phyloP scores from a whole-genome alignment of 345 rosid species.

The Hibiscus trionum region DNA sequence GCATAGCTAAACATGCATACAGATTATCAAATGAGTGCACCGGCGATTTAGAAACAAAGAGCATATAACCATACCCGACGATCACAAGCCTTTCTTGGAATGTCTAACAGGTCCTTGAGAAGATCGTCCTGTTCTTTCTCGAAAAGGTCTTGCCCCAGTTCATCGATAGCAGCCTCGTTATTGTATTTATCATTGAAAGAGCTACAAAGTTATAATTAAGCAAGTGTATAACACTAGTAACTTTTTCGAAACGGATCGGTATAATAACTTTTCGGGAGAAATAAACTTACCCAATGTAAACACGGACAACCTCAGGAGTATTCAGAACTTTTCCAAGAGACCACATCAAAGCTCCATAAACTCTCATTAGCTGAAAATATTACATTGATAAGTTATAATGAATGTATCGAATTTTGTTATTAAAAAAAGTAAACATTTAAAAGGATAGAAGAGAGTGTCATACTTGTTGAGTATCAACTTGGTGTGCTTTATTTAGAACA shows the following conservation, averaged over 20 bases:
- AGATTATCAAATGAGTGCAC: background rate
- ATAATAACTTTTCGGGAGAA: background rate
- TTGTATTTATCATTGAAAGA: slow-evolving; percentile 84
- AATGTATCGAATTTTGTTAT: background rate
- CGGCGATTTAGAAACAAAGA: no score
- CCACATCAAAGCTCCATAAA: slow-evolving; percentile 97
- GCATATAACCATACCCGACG: slow-evolving; percentile 42
- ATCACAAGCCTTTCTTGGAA: slow-evolving; percentile 94
- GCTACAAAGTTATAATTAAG: slow-evolving; percentile 25
- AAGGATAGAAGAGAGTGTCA: background rate
- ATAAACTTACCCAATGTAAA: slow-evolving; percentile 71
- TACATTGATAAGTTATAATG: background rate
- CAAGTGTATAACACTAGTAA: no score
- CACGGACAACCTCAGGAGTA: slow-evolving; percentile 89
- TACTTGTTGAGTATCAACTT: slow-evolving; percentile 93
- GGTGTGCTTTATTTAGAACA: slow-evolving; percentile 90
- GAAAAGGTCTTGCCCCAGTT: slow-evolving; percentile 66
- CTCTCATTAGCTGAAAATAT: slow-evolving; percentile 73
- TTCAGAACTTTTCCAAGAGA: slow-evolving; percentile 91
- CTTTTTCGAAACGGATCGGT: background rate
- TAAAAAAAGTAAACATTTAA: background rate
- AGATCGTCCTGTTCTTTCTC: slow-evolving; percentile 93
- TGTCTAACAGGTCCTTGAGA: slow-evolving; percentile 54
- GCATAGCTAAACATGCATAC: background rate
- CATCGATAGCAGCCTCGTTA: slow-evolving; percentile 51